Base-by-base conservation (phyloP, 164 flowering plant species). In the Buxus sempervirens region DNA sequence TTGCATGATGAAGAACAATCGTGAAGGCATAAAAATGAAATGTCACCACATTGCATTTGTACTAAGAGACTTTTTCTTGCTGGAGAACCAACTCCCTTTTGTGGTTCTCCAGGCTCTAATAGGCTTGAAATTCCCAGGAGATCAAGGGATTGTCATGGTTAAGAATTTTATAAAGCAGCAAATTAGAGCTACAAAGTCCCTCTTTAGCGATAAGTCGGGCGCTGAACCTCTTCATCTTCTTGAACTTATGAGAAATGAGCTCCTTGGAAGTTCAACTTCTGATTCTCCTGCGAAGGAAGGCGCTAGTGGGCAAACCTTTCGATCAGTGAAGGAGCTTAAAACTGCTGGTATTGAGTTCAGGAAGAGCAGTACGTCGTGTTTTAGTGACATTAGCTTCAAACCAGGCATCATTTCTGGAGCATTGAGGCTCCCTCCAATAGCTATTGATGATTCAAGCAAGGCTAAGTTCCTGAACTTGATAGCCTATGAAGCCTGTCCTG, bases 51-150 rank as follows among this genome's bases (percentile, higher is more conserved):
- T 57, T 4, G 28, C 27, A 19, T n/a, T 58, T 6, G 68, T 58
- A 61, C 19, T 18, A 8, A 42, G 58, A 25, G 71, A 68, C 57
- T 27, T 68, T 57, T 68, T 68, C 71, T 51, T 60, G 64, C 58
- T 68, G 9, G 71, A 68, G 57, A 68, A 60, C 58, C 71, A 68
- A 51, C 51, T 62, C 26, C 64, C 64, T n/a, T 62, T 38, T n/a
- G 7, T 38, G 9, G 64, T 62, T 22, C 24, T 62, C 26, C 16
- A 62, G 18, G 53, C 15, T 2, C 13, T 62, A 25, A 62, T 62
- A 51, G 41, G 18, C 6, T n/a, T 41, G 53, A 9, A 8, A n/a
- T 38, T 28, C 64, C 53, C 23, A 55, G 25, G 8, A 14, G 25
- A 5, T n/a, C 26, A 41, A n/a, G 24, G 64, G 51, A 2, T 38